Conservation (phyloP, 169 alveolate species). For the Plasmodium gallinaceum region DNA sequence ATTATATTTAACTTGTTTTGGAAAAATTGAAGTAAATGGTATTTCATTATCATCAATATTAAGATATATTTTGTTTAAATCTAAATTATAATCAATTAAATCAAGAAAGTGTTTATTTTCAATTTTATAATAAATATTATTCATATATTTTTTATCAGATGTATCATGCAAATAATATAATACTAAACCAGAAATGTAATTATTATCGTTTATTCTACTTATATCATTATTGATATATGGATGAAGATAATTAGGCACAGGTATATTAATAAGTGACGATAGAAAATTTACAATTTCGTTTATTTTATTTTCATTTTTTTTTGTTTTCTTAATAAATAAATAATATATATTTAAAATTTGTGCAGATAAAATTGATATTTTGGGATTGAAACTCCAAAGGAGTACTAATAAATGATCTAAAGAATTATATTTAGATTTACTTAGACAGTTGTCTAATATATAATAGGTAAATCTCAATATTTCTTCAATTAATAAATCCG, state of each 20-base stretch:
- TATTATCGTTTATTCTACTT: slow-evolving; percentile 55
- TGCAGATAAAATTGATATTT: slow-evolving; percentile 65
- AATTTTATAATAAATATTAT: slow-evolving; percentile 43
- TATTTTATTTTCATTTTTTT: slow-evolving; percentile 71
- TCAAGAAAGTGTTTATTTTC: slow-evolving; percentile 56
- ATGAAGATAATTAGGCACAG: slow-evolving; percentile 48
- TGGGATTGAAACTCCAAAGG: slow-evolving; percentile 73
- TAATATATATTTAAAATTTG: slow-evolving; percentile 68
- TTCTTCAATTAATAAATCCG: slow-evolving; percentile 54
- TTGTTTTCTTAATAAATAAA: slow-evolving; percentile 62
- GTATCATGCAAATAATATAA: slow-evolving; percentile 65
- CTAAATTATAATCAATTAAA: slow-evolving; percentile 36
- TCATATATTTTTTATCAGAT: slow-evolving; percentile 38
- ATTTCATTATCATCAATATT: slow-evolving; percentile 36
- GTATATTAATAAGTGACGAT: slow-evolving; percentile 44
- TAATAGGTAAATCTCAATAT: slow-evolving; percentile 81
- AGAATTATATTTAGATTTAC: slow-evolving; percentile 84
- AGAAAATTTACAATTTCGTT: slow-evolving; percentile 53
- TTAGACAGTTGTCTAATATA: slow-evolving; percentile 83
- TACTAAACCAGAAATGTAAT: slow-evolving; percentile 61
- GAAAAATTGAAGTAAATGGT: slow-evolving; percentile 61
- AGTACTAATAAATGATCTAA: slow-evolving; percentile 78
- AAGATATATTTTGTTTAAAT: slow-evolving; percentile 32
- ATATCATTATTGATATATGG: slow-evolving; percentile 69
- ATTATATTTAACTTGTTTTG: slow-evolving; percentile 38